Conservation (phyloP, 441 rosid genomes). For the Populus trichocarpa region DNA sequence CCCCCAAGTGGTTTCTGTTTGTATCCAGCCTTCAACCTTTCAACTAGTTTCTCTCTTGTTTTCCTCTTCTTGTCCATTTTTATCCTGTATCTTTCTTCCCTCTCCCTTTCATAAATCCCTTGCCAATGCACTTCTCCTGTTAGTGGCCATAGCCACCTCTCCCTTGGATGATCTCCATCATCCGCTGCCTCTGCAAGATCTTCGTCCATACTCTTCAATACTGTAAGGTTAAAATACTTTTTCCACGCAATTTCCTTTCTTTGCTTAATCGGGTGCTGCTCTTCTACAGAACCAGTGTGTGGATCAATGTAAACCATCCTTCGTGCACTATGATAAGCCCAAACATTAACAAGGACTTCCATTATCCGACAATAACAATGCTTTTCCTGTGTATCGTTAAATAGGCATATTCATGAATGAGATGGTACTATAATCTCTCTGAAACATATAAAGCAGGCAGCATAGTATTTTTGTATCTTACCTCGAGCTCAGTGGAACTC, state of each 20-base stretch:
- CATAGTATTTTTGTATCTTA: slow-evolving; percentile 25
- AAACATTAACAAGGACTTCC: slow-evolving; percentile 83
- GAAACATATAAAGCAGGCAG: slow-evolving; percentile 7
- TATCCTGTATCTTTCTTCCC: slow-evolving; percentile 82
- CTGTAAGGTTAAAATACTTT: slow-evolving; percentile 68
- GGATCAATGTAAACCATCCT: slow-evolving; percentile 95
- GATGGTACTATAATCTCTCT: not conserved
- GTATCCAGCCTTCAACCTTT: slow-evolving; percentile 71
- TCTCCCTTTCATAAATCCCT: slow-evolving; percentile 93
- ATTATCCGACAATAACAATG: slow-evolving; percentile 88
- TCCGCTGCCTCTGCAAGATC: slow-evolving; percentile 99
- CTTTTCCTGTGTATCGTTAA: slow-evolving; percentile 51
- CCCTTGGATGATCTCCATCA: slow-evolving; percentile 69
- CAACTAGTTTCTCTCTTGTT: slow-evolving; percentile 65
- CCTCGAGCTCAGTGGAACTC: slow-evolving; percentile 77
- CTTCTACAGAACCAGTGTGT: slow-evolving; percentile 53
- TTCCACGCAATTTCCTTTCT: slow-evolving; percentile 74
- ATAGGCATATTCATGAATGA: slow-evolving; percentile 10
- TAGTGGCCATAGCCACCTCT: slow-evolving; percentile 90
- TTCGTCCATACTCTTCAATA: slow-evolving; percentile 94
- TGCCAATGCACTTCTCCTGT: slow-evolving; percentile 99
- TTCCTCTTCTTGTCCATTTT: slow-evolving; percentile 99
- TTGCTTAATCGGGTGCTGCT: slow-evolving; percentile 67
- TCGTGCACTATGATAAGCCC: slow-evolving; percentile 94
- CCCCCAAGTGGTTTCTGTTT: slow-evolving; percentile 80